Base-by-base conservation (phyloP, 2,329 filamentous ascomycete genomes). In the Aspergillus floridensis region DNA sequence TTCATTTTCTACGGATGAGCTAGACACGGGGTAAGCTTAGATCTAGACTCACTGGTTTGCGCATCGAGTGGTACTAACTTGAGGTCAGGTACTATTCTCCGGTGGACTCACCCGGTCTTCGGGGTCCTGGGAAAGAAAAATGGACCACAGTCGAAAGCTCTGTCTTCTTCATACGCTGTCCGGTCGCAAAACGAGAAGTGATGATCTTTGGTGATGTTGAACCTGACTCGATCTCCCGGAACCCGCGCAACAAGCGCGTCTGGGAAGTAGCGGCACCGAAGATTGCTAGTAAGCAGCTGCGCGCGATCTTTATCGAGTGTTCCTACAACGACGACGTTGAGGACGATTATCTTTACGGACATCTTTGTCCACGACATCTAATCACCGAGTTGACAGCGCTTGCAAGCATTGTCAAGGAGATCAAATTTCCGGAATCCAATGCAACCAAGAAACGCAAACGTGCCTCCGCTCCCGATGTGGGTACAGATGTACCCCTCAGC, bases 171-270 rank as follows among this genome's bases (percentile, higher is more conserved):
- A 90, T 99, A 64, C 89, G 91, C 41, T 90, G 95, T 60, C 80
- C 88, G 35, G 72, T 78, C 0, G 89, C 86, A 0, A 84, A 85
- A 1, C 84, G 84, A 32, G 93, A 99, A 75, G 85, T 98, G 2
- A 84, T 99, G 60, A 90, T 99, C 52, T 98, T 97, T 72, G 95
- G 95, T 19, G 95, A 99, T 66, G 91, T 98, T 41, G 95, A 99
- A 71, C 92, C 95, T 0, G 95, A 99, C 74, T 88, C 87, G 8
- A 77, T 98, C 26, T 96, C 92, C 0, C 76, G 93, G 2, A 88
- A 86, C 1, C 92, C 93, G 1, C 87, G 93, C 24, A 98, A 95
- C 65, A 78, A 83, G n/a, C 80, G 82, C 14, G 86, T 99, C 14
- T 99, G 95, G 95, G 84, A 86, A 65, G 90, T 95, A 69, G 93